These are phyloP conservation scores for Scedosporium apiospermum DNA, from an alignment of 2,329 filamentous ascomycete species.

Conservation along the genomic window DNA sequence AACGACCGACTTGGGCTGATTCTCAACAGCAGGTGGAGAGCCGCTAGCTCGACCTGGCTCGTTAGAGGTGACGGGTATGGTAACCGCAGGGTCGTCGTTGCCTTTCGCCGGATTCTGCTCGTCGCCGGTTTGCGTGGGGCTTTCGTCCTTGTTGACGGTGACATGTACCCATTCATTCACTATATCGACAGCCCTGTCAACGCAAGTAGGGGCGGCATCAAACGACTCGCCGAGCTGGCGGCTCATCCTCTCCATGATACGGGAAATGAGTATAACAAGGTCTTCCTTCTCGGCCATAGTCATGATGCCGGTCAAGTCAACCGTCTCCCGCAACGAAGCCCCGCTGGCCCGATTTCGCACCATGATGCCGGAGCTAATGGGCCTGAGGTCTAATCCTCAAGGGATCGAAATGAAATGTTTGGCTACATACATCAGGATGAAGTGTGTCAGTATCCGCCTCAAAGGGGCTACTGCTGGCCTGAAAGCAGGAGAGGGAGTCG, in stretches of 20 bases:
- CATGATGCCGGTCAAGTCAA: constrained; percentile 42
- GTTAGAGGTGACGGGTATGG: neutral
- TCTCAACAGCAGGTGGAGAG: neutral
- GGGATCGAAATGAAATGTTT: too few relatives aligned
- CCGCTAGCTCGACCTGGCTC: too few relatives aligned
- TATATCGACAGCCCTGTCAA: constrained; percentile 19
- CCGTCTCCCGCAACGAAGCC: constrained; percentile 28
- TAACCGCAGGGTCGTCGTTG: constrained; percentile 17
- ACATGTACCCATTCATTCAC: constrained; percentile 22
- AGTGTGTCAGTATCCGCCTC: too few relatives aligned
- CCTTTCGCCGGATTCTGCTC: constrained; percentile 18
- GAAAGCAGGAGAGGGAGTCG: too few relatives aligned
- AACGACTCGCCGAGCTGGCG: constrained; percentile 42
- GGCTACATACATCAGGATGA: too few relatives aligned
- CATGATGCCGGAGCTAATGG: constrained; percentile 18
- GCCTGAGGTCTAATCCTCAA: too few relatives aligned
- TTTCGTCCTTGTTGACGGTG: constrained; percentile 8
- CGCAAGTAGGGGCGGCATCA: constrained; percentile 31
- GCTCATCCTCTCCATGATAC: constrained; percentile 46
- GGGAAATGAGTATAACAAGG: constrained; percentile 38
- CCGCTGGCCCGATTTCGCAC: constrained; percentile 25
- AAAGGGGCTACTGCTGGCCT: too few relatives aligned
- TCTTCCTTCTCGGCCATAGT: constrained; percentile 40
- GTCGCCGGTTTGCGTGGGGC: neutral
- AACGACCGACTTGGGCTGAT: constrained; percentile 7